Base-by-base conservation (phyloP, 768 basidiomycete genomes). In the Cyclocybe cylindracea region DNA sequence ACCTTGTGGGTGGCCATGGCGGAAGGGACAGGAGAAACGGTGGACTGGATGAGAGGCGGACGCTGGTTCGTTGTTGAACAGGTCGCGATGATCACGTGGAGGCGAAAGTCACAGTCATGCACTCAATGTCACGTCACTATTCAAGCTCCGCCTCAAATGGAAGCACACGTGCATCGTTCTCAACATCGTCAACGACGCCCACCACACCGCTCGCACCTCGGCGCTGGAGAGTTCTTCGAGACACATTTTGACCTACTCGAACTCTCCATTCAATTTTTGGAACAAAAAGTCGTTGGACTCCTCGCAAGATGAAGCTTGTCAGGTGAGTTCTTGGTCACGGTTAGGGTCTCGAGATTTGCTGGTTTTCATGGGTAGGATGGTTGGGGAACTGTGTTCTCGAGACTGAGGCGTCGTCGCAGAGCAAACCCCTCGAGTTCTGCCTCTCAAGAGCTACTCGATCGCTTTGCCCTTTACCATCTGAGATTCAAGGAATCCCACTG, bases 301-400 rank as follows among this genome's bases (percentile, higher is more conserved):
- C 5, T 16, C 32, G 33, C 49, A 74, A 63, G 46, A 91, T 90
- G 89, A 90, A 91, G 85, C 86, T 91, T 72, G 87, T 91, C 72
- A 82, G 89, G 89, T 89, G 61, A 69, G 66, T 67, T 55, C 40
- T 31, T 48, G 31, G 46, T 58, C 63, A 47, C 11, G 46, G 44
- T 42, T 46, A 43, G 44, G 34, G 37, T 42, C 54, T 24, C 39
- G 41, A 41, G 47, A 44, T 32, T 41, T 35, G 14, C 31, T 31
- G 51, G 47, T 14, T 49, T 24, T 39, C 5, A 29, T 43, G 19
- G 10, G 24, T 24, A 16, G 9, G 14, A 32, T 11, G 19, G 14
- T 44, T 16, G 29, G 31, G 38, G 46, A 14, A 32, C 7, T 16
- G 11, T 39, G 16, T 39, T 8, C 3, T 36, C 37, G 8, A 39